Evolutionary conservation across 2,329 filamentous ascomycete genomes (phyloP).

Genomic region (Microcera coccophila): DNA sequence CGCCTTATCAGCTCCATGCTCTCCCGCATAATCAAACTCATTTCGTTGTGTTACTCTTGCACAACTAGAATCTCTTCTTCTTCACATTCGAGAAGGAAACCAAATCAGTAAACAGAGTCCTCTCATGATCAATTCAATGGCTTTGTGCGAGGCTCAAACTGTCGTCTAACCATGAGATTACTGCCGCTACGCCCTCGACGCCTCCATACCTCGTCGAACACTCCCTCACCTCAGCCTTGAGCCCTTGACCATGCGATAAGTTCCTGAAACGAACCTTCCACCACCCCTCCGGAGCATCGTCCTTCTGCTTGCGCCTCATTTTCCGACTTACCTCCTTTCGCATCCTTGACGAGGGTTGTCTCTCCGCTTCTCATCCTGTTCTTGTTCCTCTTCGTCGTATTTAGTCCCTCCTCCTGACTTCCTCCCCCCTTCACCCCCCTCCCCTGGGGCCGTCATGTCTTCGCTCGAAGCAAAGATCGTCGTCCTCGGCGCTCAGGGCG

Average conservation of each 20-base stretch:
- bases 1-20: not conserved
- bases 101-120: too few relatives aligned
- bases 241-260: not conserved
- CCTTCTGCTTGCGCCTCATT: slow-evolving; percentile 6
- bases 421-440: slow-evolving; percentile 2
- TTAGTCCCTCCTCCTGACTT: slow-evolving; percentile 8
- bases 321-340: slow-evolving; percentile 9
- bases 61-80: too few relatives aligned
- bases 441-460: slow-evolving; percentile 35
- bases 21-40: not conserved
- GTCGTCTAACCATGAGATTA: too few relatives aligned
- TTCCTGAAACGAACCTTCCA: slow-evolving; percentile 4
- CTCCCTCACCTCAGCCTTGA: not conserved
- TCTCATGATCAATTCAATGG: not conserved
- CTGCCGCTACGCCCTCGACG: not conserved
- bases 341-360: slow-evolving; percentile 11
- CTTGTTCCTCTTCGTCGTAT: slow-evolving; percentile 7
- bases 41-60: too few relatives aligned
- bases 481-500: slow-evolving; percentile 73
- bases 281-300: slow-evolving; percentile 1
- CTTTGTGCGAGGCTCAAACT: not conserved
- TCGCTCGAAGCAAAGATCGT: slow-evolving; percentile 79
- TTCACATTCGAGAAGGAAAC: too few relatives aligned
- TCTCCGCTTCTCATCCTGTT: slow-evolving; percentile 6
- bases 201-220: not conserved